Evolutionary conservation across 805 yeast species (phyloP).

Genomic region (Kluyveromyces nonfermentans): DNA sequence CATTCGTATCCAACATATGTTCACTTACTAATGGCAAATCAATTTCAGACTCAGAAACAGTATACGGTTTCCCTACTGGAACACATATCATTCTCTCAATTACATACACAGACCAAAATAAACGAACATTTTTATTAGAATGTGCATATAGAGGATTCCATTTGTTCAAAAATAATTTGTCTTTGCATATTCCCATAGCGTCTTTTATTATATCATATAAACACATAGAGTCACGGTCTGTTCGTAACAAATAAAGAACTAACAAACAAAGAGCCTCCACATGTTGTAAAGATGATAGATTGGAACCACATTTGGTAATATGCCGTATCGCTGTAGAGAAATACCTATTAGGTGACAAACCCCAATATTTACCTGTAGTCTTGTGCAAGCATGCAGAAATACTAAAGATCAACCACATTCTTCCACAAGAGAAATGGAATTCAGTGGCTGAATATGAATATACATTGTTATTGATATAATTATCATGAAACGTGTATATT

Average conservation of each 20-base stretch:
- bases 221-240: constrained; percentile 50
- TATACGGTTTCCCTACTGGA: constrained; percentile 51
- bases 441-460: constrained; percentile 28
- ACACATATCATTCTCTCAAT: constrained; percentile 53
- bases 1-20: constrained; percentile 27
- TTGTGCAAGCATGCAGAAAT: constrained; percentile 43
- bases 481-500: constrained; percentile 40
- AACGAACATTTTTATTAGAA: constrained; percentile 37
- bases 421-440: constrained; percentile 44
- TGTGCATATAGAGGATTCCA: constrained; percentile 18
- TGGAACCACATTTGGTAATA: constrained; percentile 36
- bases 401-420: constrained; percentile 48
- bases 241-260: constrained; percentile 47
- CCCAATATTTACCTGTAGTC: constrained; percentile 47
- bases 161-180: constrained; percentile 20
- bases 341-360: constrained; percentile 45
- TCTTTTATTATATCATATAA: constrained; percentile 45
- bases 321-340: constrained; percentile 54
- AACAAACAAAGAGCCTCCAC: constrained; percentile 45
- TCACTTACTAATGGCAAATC: constrained; percentile 43
- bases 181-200: constrained; percentile 38
- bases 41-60: constrained; percentile 42
- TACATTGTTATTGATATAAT: constrained; percentile 35
- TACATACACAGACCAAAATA: constrained; percentile 59
- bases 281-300: constrained; percentile 35